Evolutionary conservation across 768 basidiomycete genomes (phyloP).

Genomic region (Termitomyces sp.): DNA sequence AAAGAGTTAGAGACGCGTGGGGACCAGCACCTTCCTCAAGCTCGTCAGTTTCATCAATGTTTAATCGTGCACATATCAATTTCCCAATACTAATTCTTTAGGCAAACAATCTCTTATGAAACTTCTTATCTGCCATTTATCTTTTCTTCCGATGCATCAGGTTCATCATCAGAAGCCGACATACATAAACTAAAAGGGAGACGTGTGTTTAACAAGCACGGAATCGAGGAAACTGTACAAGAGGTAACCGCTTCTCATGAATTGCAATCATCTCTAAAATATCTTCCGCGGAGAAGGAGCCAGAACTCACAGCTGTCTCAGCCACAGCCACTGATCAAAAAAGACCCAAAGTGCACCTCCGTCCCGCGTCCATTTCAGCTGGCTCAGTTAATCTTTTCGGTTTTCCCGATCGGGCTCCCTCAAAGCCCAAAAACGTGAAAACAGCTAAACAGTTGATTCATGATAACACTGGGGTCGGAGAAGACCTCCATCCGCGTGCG

Average conservation of each 20-base stretch:
- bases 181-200: conserved; percentile 37
- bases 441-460: conserved; percentile 41
- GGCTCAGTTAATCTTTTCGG: conserved; percentile 18
- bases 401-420: conserved; percentile 15
- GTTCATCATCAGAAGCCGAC: conserved; percentile 17
- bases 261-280: conserved; percentile 15
- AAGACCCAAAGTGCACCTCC: conserved; percentile 13
- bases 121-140: conserved; percentile 64
- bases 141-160: conserved; percentile 33
- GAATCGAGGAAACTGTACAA: conserved; percentile 33
- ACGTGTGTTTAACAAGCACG: conserved; percentile 48
- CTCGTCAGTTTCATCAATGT: conserved; percentile 16
- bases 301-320: conserved; percentile 11
- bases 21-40: conserved; percentile 17
- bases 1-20: conserved; percentile 52
- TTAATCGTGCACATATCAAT: neutral
- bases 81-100: conserved; percentile 1
- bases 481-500: conserved; percentile 38
- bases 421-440: conserved; percentile 27
- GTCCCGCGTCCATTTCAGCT: conserved; percentile 20
- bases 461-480: conserved; percentile 42
- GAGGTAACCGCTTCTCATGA: conserved; percentile 14
- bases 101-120: conserved; percentile 42
- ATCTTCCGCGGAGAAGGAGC: conserved; percentile 8
- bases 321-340: conserved; percentile 1